These are phyloP conservation scores for Hibiscus tridactylites DNA, from an alignment of 345 rosid genomes.

Conservation along the genomic window DNA sequence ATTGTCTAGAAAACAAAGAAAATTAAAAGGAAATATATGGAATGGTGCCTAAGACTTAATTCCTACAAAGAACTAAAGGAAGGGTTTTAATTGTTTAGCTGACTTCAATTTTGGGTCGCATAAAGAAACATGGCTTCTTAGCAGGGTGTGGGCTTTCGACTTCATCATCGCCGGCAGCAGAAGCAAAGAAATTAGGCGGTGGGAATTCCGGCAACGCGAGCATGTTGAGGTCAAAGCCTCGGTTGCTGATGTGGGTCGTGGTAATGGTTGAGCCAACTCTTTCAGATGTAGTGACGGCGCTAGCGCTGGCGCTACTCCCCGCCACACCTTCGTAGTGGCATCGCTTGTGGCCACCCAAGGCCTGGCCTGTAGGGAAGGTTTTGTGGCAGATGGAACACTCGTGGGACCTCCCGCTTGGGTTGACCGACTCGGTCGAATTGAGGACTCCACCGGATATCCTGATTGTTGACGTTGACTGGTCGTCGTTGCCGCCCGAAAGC, in stretches of 20 bases:
- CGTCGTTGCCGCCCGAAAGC: too few relatives aligned
- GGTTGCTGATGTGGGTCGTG: slow-evolving; percentile 36
- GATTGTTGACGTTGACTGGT: too few relatives aligned
- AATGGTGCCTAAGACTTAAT: neutral
- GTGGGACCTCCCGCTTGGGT: slow-evolving; percentile 34
- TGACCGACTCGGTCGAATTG: neutral
- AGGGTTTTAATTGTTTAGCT: neutral
- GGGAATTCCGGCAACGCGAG: slow-evolving; percentile 34
- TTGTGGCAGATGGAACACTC: slow-evolving; percentile 69
- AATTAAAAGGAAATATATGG: neutral
- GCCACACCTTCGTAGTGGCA: slow-evolving; percentile 63
- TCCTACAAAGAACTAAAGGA: neutral
- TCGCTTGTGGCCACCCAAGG: slow-evolving; percentile 69
- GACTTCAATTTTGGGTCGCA: slow-evolving; percentile 13
- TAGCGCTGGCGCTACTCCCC: slow-evolving; percentile 2
- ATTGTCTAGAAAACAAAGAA: neutral
- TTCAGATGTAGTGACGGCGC: slow-evolving; percentile 31
- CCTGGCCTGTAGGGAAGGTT: slow-evolving; percentile 62
- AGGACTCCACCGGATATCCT: too few relatives aligned
- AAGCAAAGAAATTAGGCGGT: slow-evolving; percentile 16
- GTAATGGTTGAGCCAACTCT: slow-evolving; percentile 50
- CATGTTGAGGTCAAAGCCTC: slow-evolving; percentile 50
- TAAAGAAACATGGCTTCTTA: slow-evolving; percentile 32
- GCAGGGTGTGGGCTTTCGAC: slow-evolving; percentile 36
- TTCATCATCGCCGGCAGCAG: slow-evolving; percentile 28